A percentile compares a stretch with the other conserved stretches of the same genome.
These are phyloP conservation scores for Colletotrichum camelliae DNA, from an alignment of 2,329 filamentous ascomycete genomes.

Conservation along the genomic window DNA sequence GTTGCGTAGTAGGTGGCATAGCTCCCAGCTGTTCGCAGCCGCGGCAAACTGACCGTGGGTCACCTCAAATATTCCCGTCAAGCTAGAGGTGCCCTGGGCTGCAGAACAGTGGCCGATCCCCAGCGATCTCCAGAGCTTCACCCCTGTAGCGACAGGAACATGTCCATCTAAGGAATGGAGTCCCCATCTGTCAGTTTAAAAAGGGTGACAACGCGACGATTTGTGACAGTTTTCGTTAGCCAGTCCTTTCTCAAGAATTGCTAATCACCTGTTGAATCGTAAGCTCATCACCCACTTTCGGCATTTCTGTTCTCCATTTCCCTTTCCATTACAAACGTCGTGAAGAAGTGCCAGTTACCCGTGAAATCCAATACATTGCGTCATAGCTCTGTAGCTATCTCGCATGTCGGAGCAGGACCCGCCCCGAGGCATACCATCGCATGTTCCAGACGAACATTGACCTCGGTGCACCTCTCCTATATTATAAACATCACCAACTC, in stretches of 20 bases:
- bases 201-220: neutral
- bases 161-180: neutral
- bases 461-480: neutral
- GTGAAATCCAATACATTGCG: constrained; percentile 6
- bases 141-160: constrained; percentile 14
- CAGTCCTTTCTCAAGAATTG: neutral
- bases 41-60: neutral
- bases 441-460: constrained; percentile 5
- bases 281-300: neutral
- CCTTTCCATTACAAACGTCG: neutral
- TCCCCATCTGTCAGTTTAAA: neutral
- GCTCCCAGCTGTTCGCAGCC: neutral
- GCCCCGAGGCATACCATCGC: constrained; percentile 16
- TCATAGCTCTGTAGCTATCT: constrained; percentile 16
- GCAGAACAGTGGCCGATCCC: constrained; percentile 8
- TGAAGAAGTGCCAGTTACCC: neutral
- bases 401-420: constrained; percentile 18
- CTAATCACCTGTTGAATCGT: neutral
- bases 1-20: neutral
- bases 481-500: neutral
- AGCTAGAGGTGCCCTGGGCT: neutral
- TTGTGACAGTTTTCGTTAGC: neutral
- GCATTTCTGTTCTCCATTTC: neutral
- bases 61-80: neutral
- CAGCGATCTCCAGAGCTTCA: constrained; percentile 18